Conservation (phyloP, 2,329 filamentous ascomycete species). For the Monosporascus sp. region DNA sequence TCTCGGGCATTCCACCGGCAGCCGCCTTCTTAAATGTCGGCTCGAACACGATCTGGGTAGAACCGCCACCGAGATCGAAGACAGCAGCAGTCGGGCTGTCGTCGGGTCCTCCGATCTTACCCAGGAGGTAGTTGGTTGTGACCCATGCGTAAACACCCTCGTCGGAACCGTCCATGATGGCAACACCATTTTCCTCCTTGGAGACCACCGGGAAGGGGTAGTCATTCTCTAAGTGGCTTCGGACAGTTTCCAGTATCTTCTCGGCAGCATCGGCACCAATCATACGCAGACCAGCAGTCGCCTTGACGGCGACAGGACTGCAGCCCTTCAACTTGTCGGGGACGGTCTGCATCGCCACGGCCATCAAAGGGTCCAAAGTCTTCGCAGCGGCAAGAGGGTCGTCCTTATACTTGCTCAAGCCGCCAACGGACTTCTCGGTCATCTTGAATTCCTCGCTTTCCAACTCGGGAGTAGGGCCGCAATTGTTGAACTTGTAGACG, state of each 20-base stretch:
- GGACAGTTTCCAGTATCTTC: conserved; percentile 80
- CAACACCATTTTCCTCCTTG: conserved; percentile 76
- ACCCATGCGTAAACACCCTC: conserved; percentile 99
- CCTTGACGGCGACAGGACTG: conserved; percentile 94
- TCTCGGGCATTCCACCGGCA: conserved; percentile 76
- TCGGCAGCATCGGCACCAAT: conserved; percentile 75
- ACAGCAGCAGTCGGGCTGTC: conserved; percentile 86
- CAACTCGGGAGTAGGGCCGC: conserved; percentile 87
- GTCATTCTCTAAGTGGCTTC: conserved; percentile 73
- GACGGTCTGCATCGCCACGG: conserved; percentile 76
- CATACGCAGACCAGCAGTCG: conserved; percentile 87
- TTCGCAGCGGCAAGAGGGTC: conserved; percentile 84
- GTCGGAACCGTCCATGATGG: conserved; percentile 96
- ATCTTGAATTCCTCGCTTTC: conserved; percentile 90
- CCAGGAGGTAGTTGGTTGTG: conserved; percentile 95
- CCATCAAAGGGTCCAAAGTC: conserved; percentile 82
- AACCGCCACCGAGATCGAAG: conserved; percentile 93
- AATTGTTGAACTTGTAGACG: conserved; percentile 99
- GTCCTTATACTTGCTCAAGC: conserved; percentile 76
- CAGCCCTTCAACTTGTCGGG: conserved; percentile 88
- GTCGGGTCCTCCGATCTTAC: conserved; percentile 92
- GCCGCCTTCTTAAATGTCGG: conserved; percentile 76
- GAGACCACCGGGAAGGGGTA: conserved; percentile 95
- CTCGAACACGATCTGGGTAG: conserved; percentile 97
- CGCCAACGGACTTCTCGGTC: conserved; percentile 82